Base-by-base conservation (phyloP, 2,329 filamentous ascomycete genomes). In the Niveomyces coronatus region DNA sequence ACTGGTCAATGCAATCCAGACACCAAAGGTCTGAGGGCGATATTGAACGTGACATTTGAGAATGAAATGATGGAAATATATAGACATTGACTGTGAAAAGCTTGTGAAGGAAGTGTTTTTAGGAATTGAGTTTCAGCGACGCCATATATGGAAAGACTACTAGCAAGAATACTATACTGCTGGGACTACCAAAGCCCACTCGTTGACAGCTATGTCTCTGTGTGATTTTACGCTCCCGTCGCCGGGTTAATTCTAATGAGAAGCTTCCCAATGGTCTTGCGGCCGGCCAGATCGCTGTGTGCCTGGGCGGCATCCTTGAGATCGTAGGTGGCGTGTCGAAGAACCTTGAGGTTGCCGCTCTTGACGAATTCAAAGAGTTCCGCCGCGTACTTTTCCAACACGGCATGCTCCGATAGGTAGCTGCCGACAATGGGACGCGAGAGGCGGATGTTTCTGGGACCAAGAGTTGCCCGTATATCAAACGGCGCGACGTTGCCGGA, bases 241-340 rank as follows among this genome's bases (percentile, higher is more conserved):
- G n/a, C n/a, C n/a, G n/a, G n/a, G 47, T 64, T 79, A 32, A 76
- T 71, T 62, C 79, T 79, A 52, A 94, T 57, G 40, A 95, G 57
- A 45, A 93, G 59, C 66, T 94, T 94, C 14, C 88, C 88, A 9
- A 77, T 85, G 2, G 85, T 91, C 67, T 81, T 85, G 49, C 87
- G 70, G 29, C 83, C 74, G 61, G 93, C 83, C 31, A 95, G 69
- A 57, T 94, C 85, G 34, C 64, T 60, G 45, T 94, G 86, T 10
- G 85, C 86, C 49, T 73, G 66, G 24, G 68, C 75, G 23, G 82
- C 76, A 31, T 94, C 79, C 50, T 76, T 71, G 28, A 94, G 63
- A 5, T 81, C 74, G 56, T 94, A 94, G 0, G 79, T 64, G 45
- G 87, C 75, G 55, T 94, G 83, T 20, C 94, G 73, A 43, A 70